These are phyloP conservation scores for Venturiaceae sp. DNA, from an alignment of 2,329 filamentous ascomycete species.

Conservation along the genomic window DNA sequence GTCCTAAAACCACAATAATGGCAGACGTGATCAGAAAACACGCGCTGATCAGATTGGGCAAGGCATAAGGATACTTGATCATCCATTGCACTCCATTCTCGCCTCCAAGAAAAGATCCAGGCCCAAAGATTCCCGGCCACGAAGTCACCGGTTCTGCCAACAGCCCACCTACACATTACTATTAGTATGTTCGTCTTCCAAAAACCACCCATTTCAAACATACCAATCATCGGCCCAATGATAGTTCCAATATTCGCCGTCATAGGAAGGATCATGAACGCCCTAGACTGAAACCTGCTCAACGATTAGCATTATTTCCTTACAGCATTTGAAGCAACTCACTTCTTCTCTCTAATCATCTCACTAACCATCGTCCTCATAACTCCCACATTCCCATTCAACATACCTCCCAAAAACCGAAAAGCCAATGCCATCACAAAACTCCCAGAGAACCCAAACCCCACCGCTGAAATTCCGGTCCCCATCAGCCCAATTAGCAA, in stretches of 20 bases:
- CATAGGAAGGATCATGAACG: conserved; percentile 54
- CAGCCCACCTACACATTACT: conserved; percentile 58
- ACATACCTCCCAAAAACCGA: conserved; percentile 53
- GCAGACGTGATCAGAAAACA: conserved; percentile 48
- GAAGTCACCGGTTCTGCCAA: conserved; percentile 55
- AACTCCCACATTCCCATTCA: conserved; percentile 66
- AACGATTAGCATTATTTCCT: too few relatives aligned
- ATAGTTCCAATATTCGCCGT: conserved; percentile 53
- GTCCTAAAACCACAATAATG: conserved; percentile 47
- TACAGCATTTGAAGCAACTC: conserved; percentile 4
- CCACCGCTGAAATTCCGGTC: conserved; percentile 54
- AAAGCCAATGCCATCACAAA: conserved; percentile 56
- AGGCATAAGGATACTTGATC: conserved; percentile 54
- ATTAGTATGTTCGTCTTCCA: conserved; percentile 32
- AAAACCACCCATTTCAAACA: background rate
- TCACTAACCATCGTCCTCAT: conserved; percentile 60
- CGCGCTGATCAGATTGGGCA: conserved; percentile 60
- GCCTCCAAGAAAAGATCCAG: conserved; percentile 46
- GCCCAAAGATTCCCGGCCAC: conserved; percentile 54
- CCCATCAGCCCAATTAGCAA: conserved; percentile 70
- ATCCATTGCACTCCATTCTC: conserved; percentile 53
- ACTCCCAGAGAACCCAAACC: conserved; percentile 57
- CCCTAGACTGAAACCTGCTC: conserved; percentile 33
- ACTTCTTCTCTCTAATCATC: conserved; percentile 61
- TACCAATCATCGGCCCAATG: conserved; percentile 21